A percentile compares a stretch with the other conserved stretches of the same genome.
Evolutionary conservation across 495 filamentous ascomycete genomes (phyloP).

Genomic region (Trichoderma parareesei): DNA sequence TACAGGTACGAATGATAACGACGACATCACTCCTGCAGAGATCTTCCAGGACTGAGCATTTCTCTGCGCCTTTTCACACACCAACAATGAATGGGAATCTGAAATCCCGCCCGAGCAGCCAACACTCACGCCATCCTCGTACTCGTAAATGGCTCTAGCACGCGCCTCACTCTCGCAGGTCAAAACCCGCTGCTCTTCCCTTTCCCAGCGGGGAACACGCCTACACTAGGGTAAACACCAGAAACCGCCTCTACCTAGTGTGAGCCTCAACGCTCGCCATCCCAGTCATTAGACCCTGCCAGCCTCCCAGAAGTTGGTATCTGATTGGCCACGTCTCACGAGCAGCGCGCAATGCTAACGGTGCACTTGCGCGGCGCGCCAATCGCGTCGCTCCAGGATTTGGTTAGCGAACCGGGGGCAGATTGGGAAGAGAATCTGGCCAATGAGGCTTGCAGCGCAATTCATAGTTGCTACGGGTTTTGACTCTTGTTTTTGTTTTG

Average conservation of each 20-base stretch:
- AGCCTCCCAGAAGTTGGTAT: neutral
- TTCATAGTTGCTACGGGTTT: too few species aligned
- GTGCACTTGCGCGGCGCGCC: slow-evolving; percentile 1
- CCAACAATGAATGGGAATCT: too few species aligned
- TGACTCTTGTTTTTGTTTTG: too few species aligned
- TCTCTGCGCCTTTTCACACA: too few species aligned
- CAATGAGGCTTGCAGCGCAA: slow-evolving; percentile 2
- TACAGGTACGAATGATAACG: too few species aligned
- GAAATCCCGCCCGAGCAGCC: too few species aligned
- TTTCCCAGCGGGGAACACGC: slow-evolving; percentile 1
- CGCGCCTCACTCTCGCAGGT: too few species aligned
- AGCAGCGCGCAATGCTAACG: neutral
- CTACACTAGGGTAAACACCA: neutral
- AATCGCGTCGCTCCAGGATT: neutral
- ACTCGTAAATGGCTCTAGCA: neutral
- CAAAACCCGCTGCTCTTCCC: too few species aligned
- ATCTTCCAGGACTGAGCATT: too few species aligned
- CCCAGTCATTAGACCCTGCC: neutral
- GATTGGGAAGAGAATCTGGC: neutral
- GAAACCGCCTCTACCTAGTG: neutral
- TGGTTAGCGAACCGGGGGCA: neutral
- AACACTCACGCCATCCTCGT: neutral
- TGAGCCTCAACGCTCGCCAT: neutral
- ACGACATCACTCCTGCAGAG: too few species aligned
- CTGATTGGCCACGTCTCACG: neutral